Evolutionary conservation across 441 rosid genomes (phyloP), one percentile per base, ranked within the genome.

Genomic region (Adansonia madagascariensis): DNA sequence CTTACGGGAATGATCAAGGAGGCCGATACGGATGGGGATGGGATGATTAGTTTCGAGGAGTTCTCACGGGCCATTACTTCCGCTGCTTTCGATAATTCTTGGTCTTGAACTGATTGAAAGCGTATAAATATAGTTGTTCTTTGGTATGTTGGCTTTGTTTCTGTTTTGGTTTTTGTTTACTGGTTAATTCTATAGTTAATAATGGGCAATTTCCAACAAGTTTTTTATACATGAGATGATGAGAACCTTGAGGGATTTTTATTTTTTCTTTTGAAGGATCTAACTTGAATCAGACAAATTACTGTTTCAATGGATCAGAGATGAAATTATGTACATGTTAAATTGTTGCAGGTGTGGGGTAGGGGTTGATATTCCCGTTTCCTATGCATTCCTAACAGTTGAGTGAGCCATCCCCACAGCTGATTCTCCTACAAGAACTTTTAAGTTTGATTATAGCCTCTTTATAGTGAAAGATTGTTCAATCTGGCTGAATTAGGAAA

Each of bases 1-100:
- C 71, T 95, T 74, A 90, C 97, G 0, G 98, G 95, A 69, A 95
- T 95, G 98, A 95, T 95, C 65, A 91, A 78, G 85, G 99, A 93
- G 81, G 99, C 97, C 0, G 99, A 95, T 76, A 86, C 87, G 2
- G 97, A 95, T 20, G 98, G 97, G 0, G 98, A 95, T 43, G 99
- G 99, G 0, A 82, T 89, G 81, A 95, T 95, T 46, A 90, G 88
- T 67, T 95, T 92, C 70, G 85, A 86, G 70, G 99, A 95, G 82
- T 95, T 95, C 68, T 71, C 89, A 5, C 88, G 84, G 15, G 99
- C 98, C 4, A 94, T 93, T 62, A 88, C 88, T 20, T 90, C 95
- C 0, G 98, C 99, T n/a, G 94, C 98, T 22, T 93, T 92, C 80
- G 92, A 93, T 78, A 88, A 91, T 84, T 85, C 93, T 53, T 91